Percentiles rank a stretch among this genome's conserved stretches.
Evolutionary conservation across 257 asterid genomes (phyloP).

Genomic region (Fraxinus anomala): DNA sequence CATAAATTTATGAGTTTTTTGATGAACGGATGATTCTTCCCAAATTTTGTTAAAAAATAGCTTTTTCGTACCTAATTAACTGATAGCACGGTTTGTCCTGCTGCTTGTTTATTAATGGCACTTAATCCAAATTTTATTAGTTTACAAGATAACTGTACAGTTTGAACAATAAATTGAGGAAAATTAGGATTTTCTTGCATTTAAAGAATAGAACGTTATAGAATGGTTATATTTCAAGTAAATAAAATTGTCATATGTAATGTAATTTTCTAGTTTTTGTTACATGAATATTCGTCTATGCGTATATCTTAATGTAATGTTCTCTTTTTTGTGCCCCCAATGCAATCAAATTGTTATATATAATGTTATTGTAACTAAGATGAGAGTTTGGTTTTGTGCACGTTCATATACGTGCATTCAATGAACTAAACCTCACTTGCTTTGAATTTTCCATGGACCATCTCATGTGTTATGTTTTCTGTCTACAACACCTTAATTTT

Average conservation of each 20-base stretch:
- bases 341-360: not conserved
- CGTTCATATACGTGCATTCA: not conserved
- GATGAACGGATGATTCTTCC: not conserved
- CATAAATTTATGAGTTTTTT: not conserved
- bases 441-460: not conserved
- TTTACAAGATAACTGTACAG: not conserved
- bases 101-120: not conserved
- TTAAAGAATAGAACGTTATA: not conserved
- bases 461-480: not conserved
- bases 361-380: slow-evolving; percentile 2
- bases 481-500: slow-evolving; percentile 2
- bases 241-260: not conserved
- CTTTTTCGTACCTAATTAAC: not conserved
- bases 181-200: not conserved
- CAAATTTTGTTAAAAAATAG: not conserved
- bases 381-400: slow-evolving; percentile 1
- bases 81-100: not conserved
- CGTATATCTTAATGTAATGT: not conserved
- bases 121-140: too few relatives aligned
- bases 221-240: not conserved
- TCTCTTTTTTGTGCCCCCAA: not conserved
- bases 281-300: not conserved
- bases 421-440: not conserved
- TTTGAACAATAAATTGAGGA: not conserved
- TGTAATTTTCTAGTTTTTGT: not conserved